Base-by-base conservation (phyloP, 129 eudicot species). In the Scalesia atractyloides region DNA sequence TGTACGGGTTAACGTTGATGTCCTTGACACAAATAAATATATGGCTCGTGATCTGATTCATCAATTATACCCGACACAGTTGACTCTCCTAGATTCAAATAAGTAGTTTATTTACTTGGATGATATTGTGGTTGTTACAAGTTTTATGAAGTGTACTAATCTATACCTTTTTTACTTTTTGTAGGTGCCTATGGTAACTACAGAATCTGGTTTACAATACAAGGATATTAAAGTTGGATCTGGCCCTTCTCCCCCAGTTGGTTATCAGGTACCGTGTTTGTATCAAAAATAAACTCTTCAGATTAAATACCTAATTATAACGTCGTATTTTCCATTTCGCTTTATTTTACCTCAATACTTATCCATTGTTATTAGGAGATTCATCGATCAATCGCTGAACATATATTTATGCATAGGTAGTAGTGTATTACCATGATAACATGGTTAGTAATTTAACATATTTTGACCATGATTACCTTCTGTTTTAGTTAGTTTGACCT, bases 141-240 rank as follows among this genome's bases (percentile, higher is more conserved):
- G 43, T 18, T 58, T 18, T 3, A 59, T 48, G 68, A 69, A 68
- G 14, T 47, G 63, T 77, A 24, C 60, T 70, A 17, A 70, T 39
- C 4, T 63, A 26, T 41, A 7, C 51, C 46, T 17, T 12, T 49
- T 76, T 62, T 18, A 12, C 49, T 66, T 76, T 61, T 66, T 84
- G 75, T 82, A 94, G 99, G 96, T 88, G 49, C 88, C 99, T 20
- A 88, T 88, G 95, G 90, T 88, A 78, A 95, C 96, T 51, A 95
- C 99, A 63, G 97, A 86, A 76, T 95, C 99, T 48, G 99, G 99
- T 50, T 83, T 95, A 87, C 96, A 88, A 82, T 95, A 90, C 84
- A 91, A 91, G 85, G 99, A 95, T 81, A 91, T 95, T 60, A 88
- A 86, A 76, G 84, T 91, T 70, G 99, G 99, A 61, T 76, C 65